Base-by-base conservation (phyloP, 495 filamentous ascomycete species). In the Aspergillus biplanus region DNA sequence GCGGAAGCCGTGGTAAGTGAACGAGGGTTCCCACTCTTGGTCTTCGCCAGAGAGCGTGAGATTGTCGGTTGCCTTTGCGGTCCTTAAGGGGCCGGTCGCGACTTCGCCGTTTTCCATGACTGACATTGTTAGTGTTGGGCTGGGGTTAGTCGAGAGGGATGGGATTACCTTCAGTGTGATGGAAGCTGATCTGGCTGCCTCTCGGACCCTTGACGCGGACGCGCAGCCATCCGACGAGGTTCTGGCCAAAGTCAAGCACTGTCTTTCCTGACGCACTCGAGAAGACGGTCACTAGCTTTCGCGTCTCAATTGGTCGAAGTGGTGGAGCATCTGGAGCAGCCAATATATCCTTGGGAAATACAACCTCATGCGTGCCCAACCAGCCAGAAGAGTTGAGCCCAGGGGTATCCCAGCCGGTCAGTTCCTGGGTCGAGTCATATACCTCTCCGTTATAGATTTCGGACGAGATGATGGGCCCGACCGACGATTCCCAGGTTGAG, bases 191-290 rank as follows among this genome's bases (percentile, higher is more conserved):
- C 76, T 76, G n/a, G 65, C 62, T 3, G 74, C 69, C 13, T 77
- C 77, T 0, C 65, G 35, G 7, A 79, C 65, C 2, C 61, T 63
- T 16, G 59, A 62, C 12, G n/a, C n/a, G n/a, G n/a, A 82, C 54
- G 7, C 65, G 60, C 9, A 84, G 57, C 63, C 66, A 72, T 7
- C 80, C 83, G 1, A 82, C 82, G 15, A 85, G 62, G 52, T 84
- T 85, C 58, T 85, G 83, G 4, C 82, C 82, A 55, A 83, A 85
- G 49, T 85, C 83, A 2, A 85, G 52, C 47, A 56, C 16, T 33
- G 33, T 21, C 12, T 44, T 39, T 3, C 54, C 54, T 4, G 54
- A 56, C 3, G 54, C 13, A 48, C 13, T n/a, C 11, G 7, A 48
- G 18, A 48, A 18, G 1, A 48, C 46, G 52, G 52, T 11, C 34